Percentiles rank a stretch among this genome's conserved stretches.
phyloP scores from a whole-genome alignment of 192 early-diverging fungal species.

The Thoreauomyces humboldtii region DNA sequence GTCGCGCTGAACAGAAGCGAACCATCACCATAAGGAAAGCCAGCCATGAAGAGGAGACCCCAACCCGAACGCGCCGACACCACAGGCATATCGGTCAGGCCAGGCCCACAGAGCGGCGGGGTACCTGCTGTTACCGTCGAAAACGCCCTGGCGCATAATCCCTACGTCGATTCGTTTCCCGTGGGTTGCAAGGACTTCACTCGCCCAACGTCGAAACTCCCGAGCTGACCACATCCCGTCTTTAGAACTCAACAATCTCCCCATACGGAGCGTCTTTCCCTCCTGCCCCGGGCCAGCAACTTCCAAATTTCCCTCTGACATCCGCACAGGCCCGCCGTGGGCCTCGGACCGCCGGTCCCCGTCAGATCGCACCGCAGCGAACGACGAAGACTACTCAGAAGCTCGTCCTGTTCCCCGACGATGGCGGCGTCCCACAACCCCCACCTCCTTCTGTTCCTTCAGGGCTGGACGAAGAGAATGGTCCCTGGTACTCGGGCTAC shows the following conservation, averaged over 20 bases:
- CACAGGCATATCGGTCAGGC: too few species aligned
- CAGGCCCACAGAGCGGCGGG: too few species aligned
- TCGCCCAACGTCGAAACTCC: not conserved
- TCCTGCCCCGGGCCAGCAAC: not conserved
- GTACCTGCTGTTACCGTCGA: too few species aligned
- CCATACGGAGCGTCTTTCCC: constrained; percentile 12
- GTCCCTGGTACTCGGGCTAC: constrained; percentile 14
- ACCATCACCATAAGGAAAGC: too few species aligned
- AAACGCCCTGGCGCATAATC: constrained; percentile 16
- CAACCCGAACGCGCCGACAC: too few species aligned
- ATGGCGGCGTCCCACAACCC: constrained; percentile 44
- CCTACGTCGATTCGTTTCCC: constrained; percentile 25
- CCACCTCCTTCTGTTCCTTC: constrained; percentile 7
- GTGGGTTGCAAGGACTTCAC: constrained; percentile 6
- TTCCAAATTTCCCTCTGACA: not conserved
- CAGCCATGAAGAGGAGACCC: too few species aligned
- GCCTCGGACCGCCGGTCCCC: not conserved
- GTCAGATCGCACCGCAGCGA: constrained; percentile 57
- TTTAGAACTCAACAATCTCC: not conserved
- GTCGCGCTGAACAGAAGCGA: too few species aligned
- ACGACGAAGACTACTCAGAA: constrained; percentile 94
- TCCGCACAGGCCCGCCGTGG: not conserved
- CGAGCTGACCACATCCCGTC: not conserved
- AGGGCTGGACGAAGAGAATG: constrained; percentile 20
- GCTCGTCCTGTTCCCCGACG: constrained; percentile 83